Conservation (phyloP, 1,284 basidiomycete genomes). For the Apiotrichum laibachii region DNA sequence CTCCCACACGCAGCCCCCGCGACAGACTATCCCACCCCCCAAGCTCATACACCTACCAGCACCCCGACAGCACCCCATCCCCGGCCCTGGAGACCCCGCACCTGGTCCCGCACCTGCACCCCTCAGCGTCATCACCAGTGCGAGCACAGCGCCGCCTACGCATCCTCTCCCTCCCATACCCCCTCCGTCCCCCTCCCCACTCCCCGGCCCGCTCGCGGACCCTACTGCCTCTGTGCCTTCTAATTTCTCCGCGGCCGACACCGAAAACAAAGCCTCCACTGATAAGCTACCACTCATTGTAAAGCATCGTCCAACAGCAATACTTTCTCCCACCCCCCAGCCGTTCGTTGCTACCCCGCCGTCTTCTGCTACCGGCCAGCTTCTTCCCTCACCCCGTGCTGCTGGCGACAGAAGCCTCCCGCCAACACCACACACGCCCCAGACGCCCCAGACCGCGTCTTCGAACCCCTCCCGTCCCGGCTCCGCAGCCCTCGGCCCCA, state of each 20-base stretch:
- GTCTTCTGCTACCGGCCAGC: no score
- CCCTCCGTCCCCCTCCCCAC: no score
- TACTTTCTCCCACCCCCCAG: not conserved
- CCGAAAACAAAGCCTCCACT: no score
- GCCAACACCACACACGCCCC: not conserved
- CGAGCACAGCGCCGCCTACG: not conserved
- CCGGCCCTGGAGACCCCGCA: not conserved
- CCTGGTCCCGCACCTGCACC: no score
- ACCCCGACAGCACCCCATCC: not conserved
- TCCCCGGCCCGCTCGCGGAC: no score
- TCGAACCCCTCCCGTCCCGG: not conserved
- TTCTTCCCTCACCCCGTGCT: no score
- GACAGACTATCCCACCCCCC: not conserved
- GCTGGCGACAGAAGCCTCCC: not conserved
- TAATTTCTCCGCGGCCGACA: no score
- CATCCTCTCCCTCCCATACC: slow-evolving; percentile 1
- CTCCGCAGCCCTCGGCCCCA: not conserved
- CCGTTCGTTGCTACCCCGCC: not conserved
- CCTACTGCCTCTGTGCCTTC: no score
- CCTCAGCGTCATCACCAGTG: not conserved
- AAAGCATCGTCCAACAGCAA: not conserved
- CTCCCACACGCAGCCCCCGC: no score
- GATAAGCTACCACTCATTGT: not conserved
- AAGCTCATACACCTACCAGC: not conserved
- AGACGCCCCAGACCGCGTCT: not conserved